Conservation (phyloP, 1,284 basidiomycete genomes). For the Neotropicomus parvogracilis region DNA sequence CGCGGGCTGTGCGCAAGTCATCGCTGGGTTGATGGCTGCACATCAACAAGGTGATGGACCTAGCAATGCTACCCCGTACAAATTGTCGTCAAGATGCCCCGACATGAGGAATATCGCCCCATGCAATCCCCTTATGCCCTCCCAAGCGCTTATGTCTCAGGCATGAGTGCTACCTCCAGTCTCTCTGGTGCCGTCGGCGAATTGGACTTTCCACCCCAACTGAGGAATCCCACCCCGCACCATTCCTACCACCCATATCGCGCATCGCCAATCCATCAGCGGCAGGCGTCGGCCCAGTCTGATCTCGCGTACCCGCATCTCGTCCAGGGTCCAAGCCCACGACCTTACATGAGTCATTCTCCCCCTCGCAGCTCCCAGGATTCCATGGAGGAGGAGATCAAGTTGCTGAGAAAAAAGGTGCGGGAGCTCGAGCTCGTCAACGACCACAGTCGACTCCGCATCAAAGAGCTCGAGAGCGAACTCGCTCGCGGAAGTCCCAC, state of each 20-base stretch:
- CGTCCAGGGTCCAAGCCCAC: constrained; percentile 24
- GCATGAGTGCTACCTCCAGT: constrained; percentile 46
- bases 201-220: constrained; percentile 40
- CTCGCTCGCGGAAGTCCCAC: constrained; percentile 34
- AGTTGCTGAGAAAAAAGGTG: constrained; percentile 38
- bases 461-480: constrained; percentile 46
- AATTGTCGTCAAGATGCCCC: constrained; percentile 28
- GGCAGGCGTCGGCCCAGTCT: constrained; percentile 28
- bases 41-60: constrained; percentile 25
- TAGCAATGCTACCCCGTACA: constrained; percentile 31
- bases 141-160: constrained; percentile 32
- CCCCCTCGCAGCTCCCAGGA: constrained; percentile 26
- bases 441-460: constrained; percentile 43
- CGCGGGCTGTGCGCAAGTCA: constrained; percentile 30
- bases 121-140: constrained; percentile 32
- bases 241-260: constrained; percentile 32
- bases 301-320: constrained; percentile 26
- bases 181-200: constrained; percentile 63
- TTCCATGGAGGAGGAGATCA: constrained; percentile 39
- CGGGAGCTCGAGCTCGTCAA: constrained; percentile 46
- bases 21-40: constrained; percentile 29
- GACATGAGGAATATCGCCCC: constrained; percentile 22
- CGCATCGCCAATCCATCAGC: constrained; percentile 25
- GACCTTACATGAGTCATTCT: constrained; percentile 23
- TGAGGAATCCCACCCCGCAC: constrained; percentile 33